These are phyloP conservation scores for Monosporascus sp. DNA, from an alignment of 2,329 filamentous ascomycete species.

Conservation along the genomic window DNA sequence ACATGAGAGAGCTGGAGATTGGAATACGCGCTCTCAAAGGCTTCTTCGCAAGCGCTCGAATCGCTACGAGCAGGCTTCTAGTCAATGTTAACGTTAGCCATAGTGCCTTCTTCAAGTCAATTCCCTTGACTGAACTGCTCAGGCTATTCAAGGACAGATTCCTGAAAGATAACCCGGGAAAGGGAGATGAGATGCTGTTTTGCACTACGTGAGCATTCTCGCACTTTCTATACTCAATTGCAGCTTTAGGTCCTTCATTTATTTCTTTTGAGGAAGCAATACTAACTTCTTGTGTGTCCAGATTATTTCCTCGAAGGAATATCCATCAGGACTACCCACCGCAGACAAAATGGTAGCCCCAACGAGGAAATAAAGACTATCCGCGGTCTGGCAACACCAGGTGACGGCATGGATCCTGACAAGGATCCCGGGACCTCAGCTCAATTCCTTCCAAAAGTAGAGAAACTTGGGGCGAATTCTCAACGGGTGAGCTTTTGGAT, in stretches of 20 bases:
- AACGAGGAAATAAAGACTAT: neutral
- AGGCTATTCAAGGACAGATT: neutral
- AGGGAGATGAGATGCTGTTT: neutral
- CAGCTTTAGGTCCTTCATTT: too few species aligned
- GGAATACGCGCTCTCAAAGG: slow-evolving; percentile 27
- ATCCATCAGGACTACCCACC: neutral
- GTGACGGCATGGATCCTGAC: neutral
- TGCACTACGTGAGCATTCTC: neutral
- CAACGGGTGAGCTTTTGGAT: slow-evolving; percentile 15
- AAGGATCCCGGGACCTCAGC: neutral
- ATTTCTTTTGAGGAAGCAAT: too few species aligned
- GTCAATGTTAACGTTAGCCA: slow-evolving; percentile 33
- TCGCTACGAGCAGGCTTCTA: slow-evolving; percentile 27
- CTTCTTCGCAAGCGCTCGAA: slow-evolving; percentile 30
- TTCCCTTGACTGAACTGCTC: slow-evolving; percentile 17
- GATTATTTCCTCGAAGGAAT: neutral
- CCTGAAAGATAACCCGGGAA: neutral
- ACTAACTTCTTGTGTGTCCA: too few species aligned
- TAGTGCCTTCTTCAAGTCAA: slow-evolving; percentile 27
- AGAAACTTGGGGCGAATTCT: slow-evolving; percentile 25
- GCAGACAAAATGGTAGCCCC: neutral
- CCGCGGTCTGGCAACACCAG: neutral
- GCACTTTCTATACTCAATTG: too few species aligned
- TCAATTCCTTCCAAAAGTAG: slow-evolving; percentile 28
- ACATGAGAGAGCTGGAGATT: slow-evolving; percentile 15